Percentiles rank a stretch among this genome's conserved stretches.
phyloP scores from a whole-genome alignment of 2,329 filamentous ascomycete species.

The Fusarium dimerum region DNA sequence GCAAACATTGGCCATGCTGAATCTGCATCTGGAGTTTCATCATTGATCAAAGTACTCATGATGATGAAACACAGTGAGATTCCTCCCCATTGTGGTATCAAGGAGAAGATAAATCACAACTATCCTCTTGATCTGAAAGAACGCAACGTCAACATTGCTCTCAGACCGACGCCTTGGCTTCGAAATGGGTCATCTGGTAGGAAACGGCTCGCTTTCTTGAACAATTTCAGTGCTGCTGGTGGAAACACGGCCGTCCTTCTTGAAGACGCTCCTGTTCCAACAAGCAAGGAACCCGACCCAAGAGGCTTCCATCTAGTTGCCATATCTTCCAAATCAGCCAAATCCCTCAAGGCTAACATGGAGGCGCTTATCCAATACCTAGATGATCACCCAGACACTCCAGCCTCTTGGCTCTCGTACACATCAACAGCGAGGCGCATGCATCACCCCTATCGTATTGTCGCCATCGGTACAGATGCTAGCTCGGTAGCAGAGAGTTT shows the following conservation, averaged over 20 bases:
- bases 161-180: constrained; percentile 51
- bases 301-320: constrained; percentile 60
- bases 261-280: constrained; percentile 58
- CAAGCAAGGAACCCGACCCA: constrained; percentile 51
- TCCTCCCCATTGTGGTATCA: constrained; percentile 69
- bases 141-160: constrained; percentile 61
- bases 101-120: constrained; percentile 60
- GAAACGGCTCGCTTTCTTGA: constrained; percentile 55
- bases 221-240: constrained; percentile 72
- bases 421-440: constrained; percentile 67
- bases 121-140: constrained; percentile 58
- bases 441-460: constrained; percentile 60
- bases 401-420: constrained; percentile 63
- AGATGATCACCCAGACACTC: constrained; percentile 49
- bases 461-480: constrained; percentile 38
- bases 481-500: constrained; percentile 10
- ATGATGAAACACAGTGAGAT: constrained; percentile 66
- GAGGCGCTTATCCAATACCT: constrained; percentile 57
- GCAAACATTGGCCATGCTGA: constrained; percentile 66
- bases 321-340: constrained; percentile 56
- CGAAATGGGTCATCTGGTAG: constrained; percentile 45
- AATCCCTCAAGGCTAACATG: constrained; percentile 60
- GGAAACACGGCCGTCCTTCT: constrained; percentile 70
- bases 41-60: constrained; percentile 64
- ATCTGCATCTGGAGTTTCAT: constrained; percentile 61